Conservation (phyloP, 23 red algal species). For the Rhodosorus marinus region DNA sequence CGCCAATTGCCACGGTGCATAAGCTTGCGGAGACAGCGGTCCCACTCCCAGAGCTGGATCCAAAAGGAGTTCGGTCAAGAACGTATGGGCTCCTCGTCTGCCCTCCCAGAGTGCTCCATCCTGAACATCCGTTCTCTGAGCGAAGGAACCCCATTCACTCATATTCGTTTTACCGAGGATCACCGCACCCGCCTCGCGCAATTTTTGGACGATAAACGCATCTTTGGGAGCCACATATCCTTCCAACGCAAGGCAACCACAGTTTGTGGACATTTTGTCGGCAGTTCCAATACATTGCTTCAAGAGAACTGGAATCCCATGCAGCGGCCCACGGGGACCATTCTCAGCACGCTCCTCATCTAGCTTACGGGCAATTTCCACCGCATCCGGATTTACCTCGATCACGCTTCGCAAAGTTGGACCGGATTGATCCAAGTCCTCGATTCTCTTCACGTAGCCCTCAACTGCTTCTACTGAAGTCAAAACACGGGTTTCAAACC, state of each 20-base stretch:
- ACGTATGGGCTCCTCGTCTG: slow-evolving; percentile 5
- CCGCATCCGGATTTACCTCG: neutral
- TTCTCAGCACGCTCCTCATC: slow-evolving; percentile 1
- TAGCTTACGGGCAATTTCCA: neutral
- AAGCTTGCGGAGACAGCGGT: neutral
- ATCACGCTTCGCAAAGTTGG: no score
- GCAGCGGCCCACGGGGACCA: neutral
- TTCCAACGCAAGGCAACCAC: neutral
- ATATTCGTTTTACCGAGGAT: slow-evolving; percentile 2
- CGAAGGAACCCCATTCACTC: slow-evolving; percentile 4
- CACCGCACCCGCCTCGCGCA: slow-evolving; percentile 4
- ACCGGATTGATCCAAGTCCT: no score
- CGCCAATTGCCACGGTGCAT: neutral
- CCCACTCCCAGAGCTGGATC: slow-evolving; percentile 1
- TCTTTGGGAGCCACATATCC: neutral
- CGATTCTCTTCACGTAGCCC: no score
- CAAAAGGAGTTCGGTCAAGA: neutral
- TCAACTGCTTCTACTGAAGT: no score
- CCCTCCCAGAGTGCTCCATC: slow-evolving; percentile 1
- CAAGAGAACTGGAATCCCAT: slow-evolving; percentile 2
- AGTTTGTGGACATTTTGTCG: neutral
- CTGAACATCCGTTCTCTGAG: neutral
- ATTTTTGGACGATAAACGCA: neutral
- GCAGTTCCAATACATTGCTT: slow-evolving; percentile 1
- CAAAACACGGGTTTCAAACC: no score